Conservation (phyloP, 179 eudicot genomes). For the Nepenthes alata region DNA sequence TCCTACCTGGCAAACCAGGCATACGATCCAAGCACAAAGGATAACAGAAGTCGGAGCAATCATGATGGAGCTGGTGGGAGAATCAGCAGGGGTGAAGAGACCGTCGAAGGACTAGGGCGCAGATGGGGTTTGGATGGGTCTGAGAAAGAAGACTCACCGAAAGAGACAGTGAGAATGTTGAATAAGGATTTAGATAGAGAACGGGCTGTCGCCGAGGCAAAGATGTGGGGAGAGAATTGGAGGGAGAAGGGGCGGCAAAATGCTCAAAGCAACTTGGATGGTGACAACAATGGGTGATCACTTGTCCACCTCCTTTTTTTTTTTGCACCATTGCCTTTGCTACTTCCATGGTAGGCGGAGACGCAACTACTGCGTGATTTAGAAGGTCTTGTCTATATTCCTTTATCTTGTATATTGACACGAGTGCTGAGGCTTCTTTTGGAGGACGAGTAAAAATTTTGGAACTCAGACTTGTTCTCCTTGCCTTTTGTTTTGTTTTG, state of each 20-base stretch:
- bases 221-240: slow-evolving; percentile 84
- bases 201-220: slow-evolving; percentile 85
- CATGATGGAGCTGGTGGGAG: slow-evolving; percentile 39
- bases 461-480: not conserved
- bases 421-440: slow-evolving; percentile 4
- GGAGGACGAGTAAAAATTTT: too few relatives aligned
- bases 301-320: slow-evolving; percentile 7
- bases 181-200: slow-evolving; percentile 53
- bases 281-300: slow-evolving; percentile 18
- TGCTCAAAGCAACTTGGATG: slow-evolving; percentile 42
- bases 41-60: slow-evolving; percentile 19
- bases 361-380: too few relatives aligned
- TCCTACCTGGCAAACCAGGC: slow-evolving; percentile 72
- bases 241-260: slow-evolving; percentile 49
- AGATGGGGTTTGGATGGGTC: slow-evolving; percentile 67
- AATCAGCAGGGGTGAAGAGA: slow-evolving; percentile 38
- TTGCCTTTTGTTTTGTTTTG: not conserved
- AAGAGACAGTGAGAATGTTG: slow-evolving; percentile 42
- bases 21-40: slow-evolving; percentile 33
- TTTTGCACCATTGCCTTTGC: not conserved
- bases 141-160: slow-evolving; percentile 69
- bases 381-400: too few relatives aligned
- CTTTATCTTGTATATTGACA: not conserved
- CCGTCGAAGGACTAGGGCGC: slow-evolving; percentile 34
- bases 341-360: not conserved